Base-by-base conservation (phyloP, 352 stramenopile genomes). In the Globisporangium spiculum region DNA sequence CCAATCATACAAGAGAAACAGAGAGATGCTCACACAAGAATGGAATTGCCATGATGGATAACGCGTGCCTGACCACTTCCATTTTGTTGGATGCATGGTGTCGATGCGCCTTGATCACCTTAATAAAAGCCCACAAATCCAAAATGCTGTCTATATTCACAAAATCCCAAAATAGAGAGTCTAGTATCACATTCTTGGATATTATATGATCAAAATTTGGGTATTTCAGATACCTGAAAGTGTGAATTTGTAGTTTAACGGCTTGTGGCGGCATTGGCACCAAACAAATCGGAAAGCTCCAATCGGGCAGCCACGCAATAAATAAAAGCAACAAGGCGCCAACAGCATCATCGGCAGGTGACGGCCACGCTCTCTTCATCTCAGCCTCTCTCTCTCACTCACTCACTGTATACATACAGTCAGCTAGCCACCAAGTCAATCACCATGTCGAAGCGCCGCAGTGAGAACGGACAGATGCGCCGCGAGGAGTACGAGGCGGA, bases 381-480 rank as follows among this genome's bases (percentile, higher is more conserved):
- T 46, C 32, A 38, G 6, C 32, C 32, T 38, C 63, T 53, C 38
- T 68, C 63, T 22, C 22, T 63, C 63, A 24, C 22, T n/a, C 61
- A 32, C 4, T 32, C 30, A 32, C 48, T 46, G 9, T 3, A 6
- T 46, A 59, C 61, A 48, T 20, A 24, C 38, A 7, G 44, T 4
- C 27, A 67, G 30, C 8, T 20, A 67, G 48, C 59, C 52, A 67
- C 50, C 2, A 1, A 63, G 4, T 36, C 16, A 54, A 9, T 46
- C 27, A 75, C 44, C 63, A 92, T 94, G 84, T 81, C 83, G 8
- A 96, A 96, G 86, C 88, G 88, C 67, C 86, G 84, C 34, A 96
- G 81, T 69, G 88, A 94, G 72, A 91, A 91, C 67, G 84, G 82
- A 8, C 88, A 96, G 75, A 89, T 94, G 79, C 85, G 88, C 69